Evolutionary conservation across 2,329 filamentous ascomycete genomes (phyloP).

Genomic region (Calycina herbarum): DNA sequence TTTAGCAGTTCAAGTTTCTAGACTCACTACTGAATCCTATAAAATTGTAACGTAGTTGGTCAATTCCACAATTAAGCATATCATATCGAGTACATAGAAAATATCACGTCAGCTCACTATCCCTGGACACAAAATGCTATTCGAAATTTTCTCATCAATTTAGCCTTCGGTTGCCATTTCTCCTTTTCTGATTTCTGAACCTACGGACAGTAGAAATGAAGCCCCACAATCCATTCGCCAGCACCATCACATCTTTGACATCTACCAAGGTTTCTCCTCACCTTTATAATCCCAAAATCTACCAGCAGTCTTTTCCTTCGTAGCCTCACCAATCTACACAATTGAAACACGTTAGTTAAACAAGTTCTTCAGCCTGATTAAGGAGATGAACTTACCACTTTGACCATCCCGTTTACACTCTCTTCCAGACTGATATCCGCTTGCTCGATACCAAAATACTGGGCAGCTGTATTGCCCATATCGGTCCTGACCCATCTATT

Average conservation of each 20-base stretch:
- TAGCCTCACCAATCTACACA: slow-evolving; percentile 43
- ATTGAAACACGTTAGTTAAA: neutral
- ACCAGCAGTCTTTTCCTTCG: slow-evolving; percentile 27
- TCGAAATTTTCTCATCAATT: neutral
- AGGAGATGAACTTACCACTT: slow-evolving; percentile 9
- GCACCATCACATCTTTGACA: neutral
- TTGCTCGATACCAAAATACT: slow-evolving; percentile 22
- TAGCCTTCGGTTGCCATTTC: neutral
- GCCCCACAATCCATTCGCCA: neutral
- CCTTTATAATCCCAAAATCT: slow-evolving; percentile 25
- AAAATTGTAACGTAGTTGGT: too few relatives aligned
- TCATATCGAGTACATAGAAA: too few relatives aligned
- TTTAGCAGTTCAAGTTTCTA: too few relatives aligned
- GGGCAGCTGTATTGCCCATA: slow-evolving; percentile 31
- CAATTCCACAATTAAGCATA: too few relatives aligned
- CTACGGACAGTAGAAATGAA: neutral
- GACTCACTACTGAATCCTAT: too few relatives aligned
- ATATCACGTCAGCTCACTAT: too few relatives aligned
- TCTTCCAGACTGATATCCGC: slow-evolving; percentile 15
- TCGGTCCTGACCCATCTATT: slow-evolving; percentile 22
- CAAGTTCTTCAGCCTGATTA: neutral
- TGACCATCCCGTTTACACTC: slow-evolving; percentile 11
- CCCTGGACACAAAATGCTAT: too few relatives aligned
- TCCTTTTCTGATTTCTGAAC: neutral
- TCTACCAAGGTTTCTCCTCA: neutral